Percentiles rank a stretch among this genome's conserved stretches.
These are phyloP conservation scores for Cucurbita pepo DNA, from an alignment of 306 rosid species.

Conservation along the genomic window DNA sequence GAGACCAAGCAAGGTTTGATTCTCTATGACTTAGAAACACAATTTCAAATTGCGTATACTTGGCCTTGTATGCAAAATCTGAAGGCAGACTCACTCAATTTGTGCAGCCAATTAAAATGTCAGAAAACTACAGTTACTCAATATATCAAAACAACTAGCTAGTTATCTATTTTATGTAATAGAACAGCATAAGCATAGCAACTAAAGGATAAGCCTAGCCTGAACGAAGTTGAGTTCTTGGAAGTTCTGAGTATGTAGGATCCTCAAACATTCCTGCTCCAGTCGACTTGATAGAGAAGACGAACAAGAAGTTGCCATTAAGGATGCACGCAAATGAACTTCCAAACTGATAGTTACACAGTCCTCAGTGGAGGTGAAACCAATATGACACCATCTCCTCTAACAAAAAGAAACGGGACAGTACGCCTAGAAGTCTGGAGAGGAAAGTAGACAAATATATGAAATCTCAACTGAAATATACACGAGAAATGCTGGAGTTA, in stretches of 20 bases:
- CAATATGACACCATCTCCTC: constrained; percentile 97
- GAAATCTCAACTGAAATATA: background rate
- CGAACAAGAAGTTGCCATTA: background rate
- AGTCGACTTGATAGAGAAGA: background rate
- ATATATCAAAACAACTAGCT: background rate
- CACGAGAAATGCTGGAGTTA: background rate
- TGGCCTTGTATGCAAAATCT: background rate
- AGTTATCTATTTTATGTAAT: background rate
- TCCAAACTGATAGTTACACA: background rate
- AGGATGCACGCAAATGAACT: background rate
- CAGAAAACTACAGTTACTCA: background rate
- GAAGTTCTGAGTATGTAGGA: background rate
- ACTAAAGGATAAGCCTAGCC: background rate
- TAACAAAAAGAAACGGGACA: constrained; percentile 86
- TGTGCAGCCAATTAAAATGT: background rate
- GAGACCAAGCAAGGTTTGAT: background rate
- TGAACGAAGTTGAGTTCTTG: background rate
- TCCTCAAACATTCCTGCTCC: background rate
- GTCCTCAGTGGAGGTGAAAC: constrained; percentile 98
- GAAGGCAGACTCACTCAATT: background rate
- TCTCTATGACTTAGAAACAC: background rate
- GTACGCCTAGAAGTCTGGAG: constrained; percentile 82
- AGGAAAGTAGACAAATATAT: background rate
- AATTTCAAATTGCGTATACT: background rate
- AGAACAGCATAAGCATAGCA: background rate